Percentiles rank a stretch among this genome's conserved stretches.
phyloP scores from a whole-genome alignment of 2,329 filamentous ascomycete genomes.

The Nannizzia gypsea region DNA sequence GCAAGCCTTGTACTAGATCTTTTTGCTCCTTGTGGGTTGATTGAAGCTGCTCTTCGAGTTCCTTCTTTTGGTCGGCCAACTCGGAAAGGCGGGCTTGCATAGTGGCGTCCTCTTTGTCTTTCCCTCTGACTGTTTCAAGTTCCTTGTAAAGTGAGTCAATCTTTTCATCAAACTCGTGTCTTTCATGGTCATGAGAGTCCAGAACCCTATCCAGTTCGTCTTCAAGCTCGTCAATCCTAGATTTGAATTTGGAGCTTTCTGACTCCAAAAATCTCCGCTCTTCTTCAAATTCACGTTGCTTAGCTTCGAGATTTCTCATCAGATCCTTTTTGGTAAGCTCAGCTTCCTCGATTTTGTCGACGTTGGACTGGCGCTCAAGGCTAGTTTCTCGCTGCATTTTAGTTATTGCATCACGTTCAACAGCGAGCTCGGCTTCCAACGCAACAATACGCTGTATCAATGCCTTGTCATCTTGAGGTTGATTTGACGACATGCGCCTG shows the following conservation, averaged over 20 bases:
- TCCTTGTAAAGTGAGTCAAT: conserved; percentile 59
- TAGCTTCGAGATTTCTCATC: conserved; percentile 84
- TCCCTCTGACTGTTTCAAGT: conserved; percentile 50
- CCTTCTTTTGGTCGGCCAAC: conserved; percentile 32
- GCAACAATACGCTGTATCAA: conserved; percentile 50
- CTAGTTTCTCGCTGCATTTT: conserved; percentile 59
- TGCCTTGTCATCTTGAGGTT: conserved; percentile 48
- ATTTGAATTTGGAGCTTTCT: conserved; percentile 64
- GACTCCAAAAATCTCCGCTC: conserved; percentile 73
- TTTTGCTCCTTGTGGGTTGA: conserved; percentile 42
- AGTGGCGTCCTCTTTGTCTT: conserved; percentile 42
- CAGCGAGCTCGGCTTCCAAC: conserved; percentile 66
- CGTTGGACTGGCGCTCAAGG: conserved; percentile 46
- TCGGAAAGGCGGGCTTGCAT: conserved; percentile 15
- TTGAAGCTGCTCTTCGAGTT: conserved; percentile 41
- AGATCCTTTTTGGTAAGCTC: conserved; percentile 90
- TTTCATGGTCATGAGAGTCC: conserved; percentile 73
- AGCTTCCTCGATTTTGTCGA: conserved; percentile 64
- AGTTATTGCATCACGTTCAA: conserved; percentile 57
- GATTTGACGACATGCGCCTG: conserved; percentile 49
- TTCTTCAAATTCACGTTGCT: conserved; percentile 75
- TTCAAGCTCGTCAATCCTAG: conserved; percentile 75
- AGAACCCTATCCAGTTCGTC: conserved; percentile 80
- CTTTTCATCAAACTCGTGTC: conserved; percentile 55
- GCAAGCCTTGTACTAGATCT: conserved; percentile 44